A percentile compares a stretch with the other conserved stretches of the same genome.
These are phyloP conservation scores for Pythium aquatile DNA, from an alignment of 352 stramenopile species.

Conservation along the genomic window DNA sequence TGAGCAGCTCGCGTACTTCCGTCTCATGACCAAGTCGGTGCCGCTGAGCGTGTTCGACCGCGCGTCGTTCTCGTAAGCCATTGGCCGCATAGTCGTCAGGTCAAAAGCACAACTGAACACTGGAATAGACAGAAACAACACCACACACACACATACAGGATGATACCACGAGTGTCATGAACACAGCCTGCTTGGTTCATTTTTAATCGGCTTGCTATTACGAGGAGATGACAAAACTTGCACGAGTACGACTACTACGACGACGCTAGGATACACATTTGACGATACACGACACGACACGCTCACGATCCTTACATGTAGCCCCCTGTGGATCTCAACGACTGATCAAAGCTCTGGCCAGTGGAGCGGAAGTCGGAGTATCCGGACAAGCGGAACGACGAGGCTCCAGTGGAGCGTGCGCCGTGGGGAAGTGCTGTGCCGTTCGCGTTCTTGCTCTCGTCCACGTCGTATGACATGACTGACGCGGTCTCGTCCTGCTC, in stretches of 20 bases:
- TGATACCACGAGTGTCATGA: too few species aligned
- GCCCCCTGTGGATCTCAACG: neutral
- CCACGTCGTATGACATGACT: conserved; percentile 22
- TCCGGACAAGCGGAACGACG: conserved; percentile 12
- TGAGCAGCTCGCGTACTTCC: conserved; percentile 76
- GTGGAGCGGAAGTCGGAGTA: conserved; percentile 25
- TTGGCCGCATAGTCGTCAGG: neutral
- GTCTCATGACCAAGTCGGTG: conserved; percentile 84
- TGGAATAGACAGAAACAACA: conserved; percentile 8
- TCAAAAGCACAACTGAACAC: neutral
- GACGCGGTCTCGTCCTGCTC: conserved; percentile 22
- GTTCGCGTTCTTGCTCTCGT: conserved; percentile 9
- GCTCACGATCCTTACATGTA: conserved; percentile 1
- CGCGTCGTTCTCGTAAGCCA: conserved; percentile 75
- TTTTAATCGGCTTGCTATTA: neutral
- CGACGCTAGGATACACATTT: neutral
- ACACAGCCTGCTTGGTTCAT: neutral
- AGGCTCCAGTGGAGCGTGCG: conserved; percentile 6
- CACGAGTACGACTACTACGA: neutral
- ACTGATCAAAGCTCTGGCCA: conserved; percentile 4
- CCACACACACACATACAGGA: neutral
- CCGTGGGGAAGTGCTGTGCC: neutral
- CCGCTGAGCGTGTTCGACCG: conserved; percentile 79
- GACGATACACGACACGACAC: neutral
- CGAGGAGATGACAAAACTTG: neutral